Conservation (phyloP, 805 yeast genomes). For the Candida pini region DNA sequence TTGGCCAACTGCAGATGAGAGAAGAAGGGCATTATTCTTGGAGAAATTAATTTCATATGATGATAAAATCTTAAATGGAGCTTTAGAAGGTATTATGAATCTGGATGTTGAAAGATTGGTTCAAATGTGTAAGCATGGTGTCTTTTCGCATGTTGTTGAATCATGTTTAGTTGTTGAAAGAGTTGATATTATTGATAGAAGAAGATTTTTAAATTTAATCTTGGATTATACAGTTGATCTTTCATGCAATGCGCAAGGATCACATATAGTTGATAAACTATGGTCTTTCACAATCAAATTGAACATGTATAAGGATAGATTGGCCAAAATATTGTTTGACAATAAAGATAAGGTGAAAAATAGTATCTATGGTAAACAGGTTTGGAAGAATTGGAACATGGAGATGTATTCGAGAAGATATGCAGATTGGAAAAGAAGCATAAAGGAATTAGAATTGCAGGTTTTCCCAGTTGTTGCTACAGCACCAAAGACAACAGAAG, state of each 20-base stretch:
- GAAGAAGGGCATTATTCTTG: constrained; percentile 69
- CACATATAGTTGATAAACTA: constrained; percentile 80
- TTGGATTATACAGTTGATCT: constrained; percentile 50
- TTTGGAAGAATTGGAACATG: constrained; percentile 94
- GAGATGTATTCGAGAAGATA: constrained; percentile 70
- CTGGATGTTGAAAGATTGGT: constrained; percentile 56
- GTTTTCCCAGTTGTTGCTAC: no score
- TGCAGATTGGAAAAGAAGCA: constrained; percentile 73
- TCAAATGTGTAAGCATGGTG: constrained; percentile 83
- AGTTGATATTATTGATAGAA: constrained; percentile 41
- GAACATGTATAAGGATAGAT: constrained; percentile 79
- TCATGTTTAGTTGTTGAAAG: constrained; percentile 45
- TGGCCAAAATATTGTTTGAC: constrained; percentile 60
- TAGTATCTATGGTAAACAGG: constrained; percentile 81
- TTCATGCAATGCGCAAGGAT: constrained; percentile 83
- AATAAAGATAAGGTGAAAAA: constrained; percentile 69
- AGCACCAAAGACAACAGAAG: constrained; percentile 1
- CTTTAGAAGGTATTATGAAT: constrained; percentile 54
- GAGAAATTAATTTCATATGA: constrained; percentile 72
- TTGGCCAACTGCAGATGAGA: constrained; percentile 90
- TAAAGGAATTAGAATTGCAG: constrained; percentile 27
- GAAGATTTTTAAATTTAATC: constrained; percentile 64
- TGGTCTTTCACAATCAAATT: constrained; percentile 76
- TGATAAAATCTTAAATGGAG: constrained; percentile 47
- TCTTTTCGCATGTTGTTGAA: constrained; percentile 85